These are phyloP conservation scores for Eucalyptus microcorys DNA, from an alignment of 345 rosid species.

Conservation along the genomic window DNA sequence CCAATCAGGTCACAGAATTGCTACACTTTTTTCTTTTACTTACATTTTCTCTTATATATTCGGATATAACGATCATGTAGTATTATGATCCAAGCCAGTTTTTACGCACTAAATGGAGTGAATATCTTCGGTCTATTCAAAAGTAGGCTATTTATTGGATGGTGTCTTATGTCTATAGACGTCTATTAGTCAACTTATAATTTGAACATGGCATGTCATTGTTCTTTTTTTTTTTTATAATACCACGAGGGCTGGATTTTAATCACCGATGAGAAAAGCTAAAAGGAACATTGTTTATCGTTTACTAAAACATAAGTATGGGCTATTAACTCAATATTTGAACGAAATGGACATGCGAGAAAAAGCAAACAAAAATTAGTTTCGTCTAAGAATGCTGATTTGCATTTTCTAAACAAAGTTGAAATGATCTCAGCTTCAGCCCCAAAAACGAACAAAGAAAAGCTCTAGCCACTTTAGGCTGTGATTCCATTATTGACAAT, in stretches of 20 bases:
- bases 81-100: neutral
- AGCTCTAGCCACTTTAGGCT: neutral
- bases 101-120: neutral
- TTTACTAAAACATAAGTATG: neutral
- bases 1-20: constrained; percentile 42
- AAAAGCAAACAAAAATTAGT: neutral
- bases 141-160: neutral
- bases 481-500: neutral
- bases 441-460: neutral
- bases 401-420: neutral
- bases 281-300: neutral
- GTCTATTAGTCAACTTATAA: neutral
- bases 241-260: neutral
- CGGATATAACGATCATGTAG: neutral
- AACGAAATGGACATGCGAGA: neutral
- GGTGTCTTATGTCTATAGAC: neutral
- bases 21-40: neutral
- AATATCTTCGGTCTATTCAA: neutral
- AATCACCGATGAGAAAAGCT: neutral
- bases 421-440: neutral
- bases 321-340: neutral
- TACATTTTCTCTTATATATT: neutral
- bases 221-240: neutral
- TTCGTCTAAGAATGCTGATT: neutral
- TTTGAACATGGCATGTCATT: neutral